Base-by-base conservation (phyloP, 2,329 filamentous ascomycete genomes). In the Fusarium fracticaudum region DNA sequence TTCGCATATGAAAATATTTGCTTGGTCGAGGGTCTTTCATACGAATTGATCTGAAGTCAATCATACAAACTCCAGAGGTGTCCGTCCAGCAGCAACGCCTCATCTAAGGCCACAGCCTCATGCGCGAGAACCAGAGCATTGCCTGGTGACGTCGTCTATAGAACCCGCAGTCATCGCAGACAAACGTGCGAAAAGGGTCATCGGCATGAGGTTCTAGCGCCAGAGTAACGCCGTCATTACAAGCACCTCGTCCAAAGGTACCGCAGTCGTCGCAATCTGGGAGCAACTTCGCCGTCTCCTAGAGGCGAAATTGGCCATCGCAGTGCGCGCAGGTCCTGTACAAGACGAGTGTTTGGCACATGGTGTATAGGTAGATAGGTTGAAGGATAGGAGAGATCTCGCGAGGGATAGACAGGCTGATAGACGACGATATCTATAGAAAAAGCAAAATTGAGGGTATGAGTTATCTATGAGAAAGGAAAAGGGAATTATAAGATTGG, bases 181-280 rank as follows among this genome's bases (percentile, higher is more conserved):
- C 67, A 48, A 69, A 76, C 2, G 61, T 76, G 18, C 70, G 51
- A 22, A 37, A 54, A 26, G 38, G 33, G 18, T 75, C 73, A 2
- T 74, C 70, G 1, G 60, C 24, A 11, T 75, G 73, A 15, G 70
- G 73, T 50, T 69, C 38, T 26, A 71, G 60, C 14, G 57, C 58
- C 24, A 76, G 51, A 22, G 71, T 63, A 17, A 75, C 73, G 10
- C 73, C 73, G 12, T 62, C 64, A 9, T 68, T 71, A 45, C 73
- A 75, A 22, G 73, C 73, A 17, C 73, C 73, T 51, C 73, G 35
- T 12, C 62, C 48, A 24, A 66, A 74, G 20, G 58, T 74, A 10
- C 68, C 73, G 45, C 73, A 75, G 53, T 54, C 73, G 3, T 76
- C 73, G 58, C 73, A 75, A 44, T 74, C 70, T 45, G 73, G 70